Conservation (phyloP, 345 rosid species). For the Nephelium lappaceum region DNA sequence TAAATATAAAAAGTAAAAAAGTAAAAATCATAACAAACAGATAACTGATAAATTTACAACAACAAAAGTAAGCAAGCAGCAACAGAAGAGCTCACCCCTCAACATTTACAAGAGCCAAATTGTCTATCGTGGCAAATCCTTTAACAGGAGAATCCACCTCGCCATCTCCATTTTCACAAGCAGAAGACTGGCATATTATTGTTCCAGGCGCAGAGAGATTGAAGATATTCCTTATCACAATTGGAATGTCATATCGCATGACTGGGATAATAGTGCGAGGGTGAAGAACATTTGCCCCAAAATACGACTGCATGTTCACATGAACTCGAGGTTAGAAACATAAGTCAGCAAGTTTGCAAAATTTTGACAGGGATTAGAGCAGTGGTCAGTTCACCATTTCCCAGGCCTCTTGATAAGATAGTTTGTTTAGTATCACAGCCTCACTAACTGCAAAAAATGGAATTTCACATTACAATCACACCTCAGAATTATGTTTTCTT, state of each 20-base stretch:
- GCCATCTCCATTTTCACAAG: slow-evolving; percentile 49
- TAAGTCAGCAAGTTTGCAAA: slow-evolving; percentile 14
- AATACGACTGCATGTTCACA: slow-evolving; percentile 83
- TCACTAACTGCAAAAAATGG: slow-evolving; percentile 75
- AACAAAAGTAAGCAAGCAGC: slow-evolving; percentile 3
- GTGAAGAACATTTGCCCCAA: slow-evolving; percentile 98
- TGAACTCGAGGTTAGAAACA: slow-evolving; percentile 26
- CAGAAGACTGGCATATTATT: slow-evolving; percentile 60
- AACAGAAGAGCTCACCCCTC: slow-evolving; percentile 72
- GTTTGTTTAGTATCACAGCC: slow-evolving; percentile 81
- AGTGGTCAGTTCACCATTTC: slow-evolving; percentile 75
- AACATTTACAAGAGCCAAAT: slow-evolving; percentile 94
- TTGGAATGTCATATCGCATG: slow-evolving; percentile 89
- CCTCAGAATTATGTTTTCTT: slow-evolving; percentile 13
- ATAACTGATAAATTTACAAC: background rate
- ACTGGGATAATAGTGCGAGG: slow-evolving; percentile 99
- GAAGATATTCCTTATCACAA: slow-evolving; percentile 89
- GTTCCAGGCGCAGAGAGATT: slow-evolving; percentile 94
- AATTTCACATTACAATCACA: slow-evolving; percentile 18
- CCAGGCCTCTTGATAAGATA: slow-evolving; percentile 99
- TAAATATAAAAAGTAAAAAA: background rate
- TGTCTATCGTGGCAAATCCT: slow-evolving; percentile 98
- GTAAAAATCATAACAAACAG: background rate
- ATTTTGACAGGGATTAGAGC: slow-evolving; percentile 26
- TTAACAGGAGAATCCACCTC: slow-evolving; percentile 66